These are phyloP conservation scores for Chamaenerion angustifolium DNA, from an alignment of 345 rosid genomes.

Conservation along the genomic window DNA sequence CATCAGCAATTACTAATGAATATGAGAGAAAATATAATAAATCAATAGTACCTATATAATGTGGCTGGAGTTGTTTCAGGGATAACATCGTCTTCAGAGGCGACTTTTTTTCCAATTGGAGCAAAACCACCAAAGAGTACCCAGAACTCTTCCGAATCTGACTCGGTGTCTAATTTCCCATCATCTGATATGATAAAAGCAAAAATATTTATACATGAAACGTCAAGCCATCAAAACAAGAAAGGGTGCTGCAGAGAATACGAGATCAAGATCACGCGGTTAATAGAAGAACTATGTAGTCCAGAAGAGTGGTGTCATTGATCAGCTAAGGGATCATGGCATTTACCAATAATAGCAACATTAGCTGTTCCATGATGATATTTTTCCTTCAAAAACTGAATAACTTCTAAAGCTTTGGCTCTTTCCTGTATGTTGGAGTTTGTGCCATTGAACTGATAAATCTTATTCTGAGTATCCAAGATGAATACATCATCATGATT, in stretches of 20 bases:
- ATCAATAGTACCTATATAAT: conserved; percentile 52
- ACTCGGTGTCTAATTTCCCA: conserved; percentile 87
- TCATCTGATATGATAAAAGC: conserved; percentile 44
- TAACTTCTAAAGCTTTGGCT: conserved; percentile 89
- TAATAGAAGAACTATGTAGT: background rate
- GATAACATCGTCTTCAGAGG: conserved; percentile 61
- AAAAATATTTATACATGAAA: conserved; percentile 1
- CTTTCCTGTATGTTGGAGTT: conserved; percentile 97
- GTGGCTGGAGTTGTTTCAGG: conserved; percentile 61
- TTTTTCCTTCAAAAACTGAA: conserved; percentile 84
- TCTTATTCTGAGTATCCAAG: conserved; percentile 67
- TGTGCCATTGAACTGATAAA: conserved; percentile 96
- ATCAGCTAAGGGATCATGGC: too few species aligned
- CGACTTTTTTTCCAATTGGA: conserved; percentile 80
- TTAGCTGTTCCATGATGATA: conserved; percentile 71
- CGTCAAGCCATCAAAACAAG: background rate
- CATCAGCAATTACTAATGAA: too few species aligned
- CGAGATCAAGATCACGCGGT: background rate
- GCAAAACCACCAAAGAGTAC: conserved; percentile 94
- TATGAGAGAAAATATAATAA: too few species aligned
- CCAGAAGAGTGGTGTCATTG: background rate
- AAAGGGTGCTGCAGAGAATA: background rate
- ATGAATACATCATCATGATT: conserved; percentile 99
- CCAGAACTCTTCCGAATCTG: conserved; percentile 92
- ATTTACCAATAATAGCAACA: conserved; percentile 73